Evolutionary conservation across 495 filamentous ascomycete genomes (phyloP).

Genomic region (Penicillium lividum): DNA sequence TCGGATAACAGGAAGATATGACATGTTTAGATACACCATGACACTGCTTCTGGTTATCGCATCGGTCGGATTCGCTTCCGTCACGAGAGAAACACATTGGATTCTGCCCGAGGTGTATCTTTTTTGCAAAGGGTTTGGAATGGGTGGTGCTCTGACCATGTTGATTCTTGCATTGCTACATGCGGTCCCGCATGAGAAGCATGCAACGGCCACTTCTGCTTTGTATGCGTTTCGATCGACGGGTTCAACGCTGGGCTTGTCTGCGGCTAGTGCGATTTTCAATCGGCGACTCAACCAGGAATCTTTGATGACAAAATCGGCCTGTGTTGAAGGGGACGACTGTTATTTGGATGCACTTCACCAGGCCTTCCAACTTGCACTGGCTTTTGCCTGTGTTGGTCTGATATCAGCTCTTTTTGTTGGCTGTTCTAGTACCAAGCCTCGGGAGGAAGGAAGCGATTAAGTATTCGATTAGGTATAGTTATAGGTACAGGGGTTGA

Average conservation of each 20-base stretch:
- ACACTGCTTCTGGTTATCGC: slow-evolving; percentile 9
- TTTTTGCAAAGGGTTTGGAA: slow-evolving; percentile 15
- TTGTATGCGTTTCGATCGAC: slow-evolving; percentile 20
- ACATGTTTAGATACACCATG: slow-evolving; percentile 9
- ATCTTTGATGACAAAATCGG: not conserved
- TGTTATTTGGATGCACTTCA: slow-evolving; percentile 18
- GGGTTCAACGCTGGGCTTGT: slow-evolving; percentile 16
- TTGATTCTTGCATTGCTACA: slow-evolving; percentile 16
- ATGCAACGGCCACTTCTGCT: slow-evolving; percentile 20
- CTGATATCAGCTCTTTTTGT: slow-evolving; percentile 5
- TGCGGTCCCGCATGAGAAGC: slow-evolving; percentile 15
- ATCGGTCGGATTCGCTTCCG: slow-evolving; percentile 6
- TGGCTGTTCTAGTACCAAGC: not conserved
- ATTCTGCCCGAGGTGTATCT: slow-evolving; percentile 16
- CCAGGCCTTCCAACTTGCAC: slow-evolving; percentile 1
- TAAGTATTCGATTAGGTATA: not conserved
- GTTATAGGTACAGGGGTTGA: not conserved
- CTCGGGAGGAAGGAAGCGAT: not conserved
- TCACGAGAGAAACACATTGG: slow-evolving; percentile 7
- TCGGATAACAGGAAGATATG: slow-evolving; percentile 13
- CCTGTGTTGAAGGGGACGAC: slow-evolving; percentile 5
- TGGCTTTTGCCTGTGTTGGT: not conserved
- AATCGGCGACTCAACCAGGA: slow-evolving; percentile 5
- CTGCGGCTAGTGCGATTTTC: slow-evolving; percentile 14
- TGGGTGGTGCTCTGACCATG: slow-evolving; percentile 17